Percentiles rank a stretch among this genome's conserved stretches.
Conservation (phyloP, 495 filamentous ascomycete genomes). For the Tuber magnatum region DNA sequence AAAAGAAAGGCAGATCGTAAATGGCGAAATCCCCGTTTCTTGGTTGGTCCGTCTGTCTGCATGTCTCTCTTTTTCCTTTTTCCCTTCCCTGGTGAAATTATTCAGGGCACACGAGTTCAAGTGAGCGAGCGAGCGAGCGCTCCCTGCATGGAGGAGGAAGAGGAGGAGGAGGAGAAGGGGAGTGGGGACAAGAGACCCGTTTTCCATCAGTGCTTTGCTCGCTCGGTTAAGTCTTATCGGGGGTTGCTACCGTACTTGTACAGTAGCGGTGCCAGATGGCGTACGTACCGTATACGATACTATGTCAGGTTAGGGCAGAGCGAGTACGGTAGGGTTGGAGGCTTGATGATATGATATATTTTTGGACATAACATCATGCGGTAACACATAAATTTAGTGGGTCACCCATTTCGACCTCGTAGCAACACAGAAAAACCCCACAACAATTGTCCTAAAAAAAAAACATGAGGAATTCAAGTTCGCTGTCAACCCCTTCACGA, state of each 20-base stretch:
- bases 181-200: not conserved
- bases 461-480: too few relatives aligned
- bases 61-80: not conserved
- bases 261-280: not conserved
- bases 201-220: not conserved
- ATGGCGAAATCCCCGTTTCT: slow-evolving; percentile 1
- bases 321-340: too few relatives aligned
- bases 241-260: not conserved
- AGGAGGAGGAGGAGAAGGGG: too few relatives aligned
- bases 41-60: not conserved
- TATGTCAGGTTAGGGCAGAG: too few relatives aligned
- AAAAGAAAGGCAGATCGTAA: not conserved
- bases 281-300: too few relatives aligned
- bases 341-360: too few relatives aligned
- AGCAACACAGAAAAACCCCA: too few relatives aligned
- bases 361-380: too few relatives aligned
- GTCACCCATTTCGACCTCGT: too few relatives aligned
- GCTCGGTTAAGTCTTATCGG: not conserved
- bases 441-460: too few relatives aligned
- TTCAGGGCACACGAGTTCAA: not conserved
- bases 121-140: not conserved
- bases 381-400: too few relatives aligned
- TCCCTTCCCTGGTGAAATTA: not conserved
- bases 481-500: too few relatives aligned
- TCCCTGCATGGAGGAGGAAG: not conserved